phyloP scores from a whole-genome alignment of 805 yeast genomes.

The Pichia manshurica region DNA sequence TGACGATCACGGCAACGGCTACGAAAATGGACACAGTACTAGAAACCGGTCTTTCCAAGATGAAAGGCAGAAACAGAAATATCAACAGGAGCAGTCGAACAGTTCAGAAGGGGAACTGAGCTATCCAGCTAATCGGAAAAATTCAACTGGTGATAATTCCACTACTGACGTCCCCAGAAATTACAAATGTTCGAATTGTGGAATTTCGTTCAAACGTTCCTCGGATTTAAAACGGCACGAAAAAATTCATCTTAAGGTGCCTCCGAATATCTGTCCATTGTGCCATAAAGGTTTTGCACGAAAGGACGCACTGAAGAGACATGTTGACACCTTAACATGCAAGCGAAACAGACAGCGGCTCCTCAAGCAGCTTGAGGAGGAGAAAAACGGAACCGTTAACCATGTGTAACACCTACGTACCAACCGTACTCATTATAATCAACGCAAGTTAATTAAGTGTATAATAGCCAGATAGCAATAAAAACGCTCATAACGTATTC shows the following conservation, averaged over 20 bases:
- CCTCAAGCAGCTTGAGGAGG: constrained; percentile 13
- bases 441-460: too few species aligned
- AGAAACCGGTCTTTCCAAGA: not conserved
- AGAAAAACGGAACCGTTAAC: not conserved
- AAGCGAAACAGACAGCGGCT: constrained; percentile 60
- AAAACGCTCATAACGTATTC: too few species aligned
- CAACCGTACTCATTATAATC: too few species aligned
- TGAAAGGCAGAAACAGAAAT: not conserved
- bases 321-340: constrained; percentile 69
- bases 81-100: too few species aligned
- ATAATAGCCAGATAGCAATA: too few species aligned
- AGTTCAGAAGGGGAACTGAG: not conserved
- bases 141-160: not conserved
- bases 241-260: constrained; percentile 63
- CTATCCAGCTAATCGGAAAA: not conserved
- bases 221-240: constrained; percentile 71
- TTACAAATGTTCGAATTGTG: constrained; percentile 52
- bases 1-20: not conserved
- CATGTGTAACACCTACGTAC: too few species aligned
- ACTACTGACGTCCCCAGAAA: constrained; percentile 12
- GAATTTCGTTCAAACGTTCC: constrained; percentile 58
- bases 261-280: constrained; percentile 67
- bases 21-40: not conserved
- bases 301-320: constrained; percentile 76
- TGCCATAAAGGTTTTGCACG: constrained; percentile 84